Evolutionary conservation across 2,329 filamentous ascomycete genomes (phyloP).

Genomic region (Lecanicillium sp.): DNA sequence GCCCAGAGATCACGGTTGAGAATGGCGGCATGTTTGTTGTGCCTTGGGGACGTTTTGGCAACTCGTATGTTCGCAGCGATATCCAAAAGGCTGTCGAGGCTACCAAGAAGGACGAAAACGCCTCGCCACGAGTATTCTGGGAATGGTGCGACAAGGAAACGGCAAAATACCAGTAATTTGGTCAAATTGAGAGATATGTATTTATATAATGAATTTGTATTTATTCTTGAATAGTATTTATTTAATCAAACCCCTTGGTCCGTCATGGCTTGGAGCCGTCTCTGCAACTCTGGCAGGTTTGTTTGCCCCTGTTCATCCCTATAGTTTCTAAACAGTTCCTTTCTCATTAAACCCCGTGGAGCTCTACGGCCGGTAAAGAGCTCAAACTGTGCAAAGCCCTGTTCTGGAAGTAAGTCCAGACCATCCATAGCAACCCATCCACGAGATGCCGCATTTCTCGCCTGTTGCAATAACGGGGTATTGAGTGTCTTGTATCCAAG

Average conservation of each 20-base stretch:
- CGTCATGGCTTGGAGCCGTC: slow-evolving; percentile 28
- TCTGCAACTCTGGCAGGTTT: slow-evolving; percentile 30
- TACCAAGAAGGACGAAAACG: slow-evolving; percentile 20
- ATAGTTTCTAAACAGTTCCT: slow-evolving; percentile 46
- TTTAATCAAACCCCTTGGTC: slow-evolving; percentile 20
- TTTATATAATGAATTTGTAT: background rate
- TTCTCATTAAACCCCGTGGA: slow-evolving; percentile 57
- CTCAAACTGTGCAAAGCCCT: slow-evolving; percentile 76
- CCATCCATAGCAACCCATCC: slow-evolving; percentile 72
- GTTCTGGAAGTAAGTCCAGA: slow-evolving; percentile 66
- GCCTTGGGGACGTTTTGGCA: slow-evolving; percentile 14
- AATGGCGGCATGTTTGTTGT: slow-evolving; percentile 14
- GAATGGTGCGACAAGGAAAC: slow-evolving; percentile 26
- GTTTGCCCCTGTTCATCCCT: slow-evolving; percentile 31
- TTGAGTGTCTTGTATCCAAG: slow-evolving; percentile 66
- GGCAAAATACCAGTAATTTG: slow-evolving; percentile 1
- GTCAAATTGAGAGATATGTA: background rate
- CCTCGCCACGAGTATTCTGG: slow-evolving; percentile 21
- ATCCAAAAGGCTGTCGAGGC: slow-evolving; percentile 17
- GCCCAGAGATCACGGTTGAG: slow-evolving; percentile 26
- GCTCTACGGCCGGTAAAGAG: slow-evolving; percentile 57
- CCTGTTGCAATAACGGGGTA: slow-evolving; percentile 62
- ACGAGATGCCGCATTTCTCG: slow-evolving; percentile 47
- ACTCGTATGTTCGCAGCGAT: slow-evolving; percentile 17
- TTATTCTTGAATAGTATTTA: background rate